Percentiles rank a stretch among this genome's conserved stretches.
These are phyloP conservation scores for Saccharomycopsis sp. DNA, from an alignment of 805 yeast species.

Conservation along the genomic window DNA sequence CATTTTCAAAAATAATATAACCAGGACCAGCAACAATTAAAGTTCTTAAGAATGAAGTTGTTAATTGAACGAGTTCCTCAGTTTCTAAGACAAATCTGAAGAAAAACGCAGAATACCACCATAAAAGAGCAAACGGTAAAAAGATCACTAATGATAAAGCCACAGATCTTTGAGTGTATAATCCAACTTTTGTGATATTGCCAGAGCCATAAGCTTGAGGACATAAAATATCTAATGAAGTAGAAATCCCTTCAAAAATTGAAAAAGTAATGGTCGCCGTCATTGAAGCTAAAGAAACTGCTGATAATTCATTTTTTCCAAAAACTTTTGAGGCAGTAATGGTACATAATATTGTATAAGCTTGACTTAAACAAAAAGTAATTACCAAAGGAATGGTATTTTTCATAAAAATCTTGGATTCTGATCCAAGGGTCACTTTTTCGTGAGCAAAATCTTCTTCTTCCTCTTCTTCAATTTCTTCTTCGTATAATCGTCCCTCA, in stretches of 20 bases:
- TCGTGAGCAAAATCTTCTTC: conserved; percentile 25
- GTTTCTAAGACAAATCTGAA: conserved; percentile 35
- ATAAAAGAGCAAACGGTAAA: conserved; percentile 44
- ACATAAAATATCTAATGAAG: conserved; percentile 73
- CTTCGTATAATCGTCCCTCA: too few species aligned
- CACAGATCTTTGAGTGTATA: conserved; percentile 64
- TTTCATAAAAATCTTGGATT: conserved; percentile 26
- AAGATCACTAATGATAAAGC: conserved; percentile 45
- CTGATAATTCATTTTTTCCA: conserved; percentile 72
- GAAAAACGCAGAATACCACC: conserved; percentile 51
- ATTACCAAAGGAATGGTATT: conserved; percentile 39
- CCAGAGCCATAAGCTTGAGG: conserved; percentile 84
- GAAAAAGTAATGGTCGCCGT: conserved; percentile 76
- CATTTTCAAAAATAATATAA: conserved; percentile 64
- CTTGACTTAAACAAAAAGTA: conserved; percentile 54
- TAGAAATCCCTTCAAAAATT: conserved; percentile 71
- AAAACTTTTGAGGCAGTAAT: conserved; percentile 68
- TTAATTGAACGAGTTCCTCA: conserved; percentile 45
- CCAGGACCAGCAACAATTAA: conserved; percentile 71
- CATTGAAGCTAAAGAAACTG: conserved; percentile 76
- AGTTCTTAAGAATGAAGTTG: conserved; percentile 48
- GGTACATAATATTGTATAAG: conserved; percentile 70
- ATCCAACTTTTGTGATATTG: conserved; percentile 55
- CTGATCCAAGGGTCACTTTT: conserved; percentile 27
- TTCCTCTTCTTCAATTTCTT: conserved; percentile 7